Evolutionary conservation across 768 basidiomycete genomes (phyloP), one percentile per base, ranked within the genome.

Genomic region (Grammothele lineata): DNA sequence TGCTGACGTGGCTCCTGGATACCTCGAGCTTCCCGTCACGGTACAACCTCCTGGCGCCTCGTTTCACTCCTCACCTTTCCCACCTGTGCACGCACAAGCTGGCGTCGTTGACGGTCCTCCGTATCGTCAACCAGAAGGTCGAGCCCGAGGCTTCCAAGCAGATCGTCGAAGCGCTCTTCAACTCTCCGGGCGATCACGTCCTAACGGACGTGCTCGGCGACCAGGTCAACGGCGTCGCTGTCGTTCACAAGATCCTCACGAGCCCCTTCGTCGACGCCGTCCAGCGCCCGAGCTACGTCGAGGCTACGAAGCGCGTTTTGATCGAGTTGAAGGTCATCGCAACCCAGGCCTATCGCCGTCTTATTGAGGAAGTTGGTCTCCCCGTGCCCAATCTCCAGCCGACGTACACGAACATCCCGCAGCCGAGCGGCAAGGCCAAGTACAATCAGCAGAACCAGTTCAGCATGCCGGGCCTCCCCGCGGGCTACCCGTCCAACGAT

Each of bases 21-120:
- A 86, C 90, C 0, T 96, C 93, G 37, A 83, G 83, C 53, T 90
- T 99, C 73, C 90, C 91, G 2, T 93, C 92, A n/a, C 81, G 96
- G 36, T 99, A 96, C 73, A 84, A 86, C 48, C 73, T 99, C 40
- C 75, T 98, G 38, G 93, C 96, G 1, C 93, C 93, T 37, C 90
- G 95, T 40, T 95, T 99, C 68, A 92, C 92, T 0, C 92, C 96
- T 38, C 95, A 98, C 62, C 76, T 98, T 32, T 93, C 92, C 3
- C 94, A 98, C 66, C 76, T 98, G 48, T 97, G 94, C 73, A 96
- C 92, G 3, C 96, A 99, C 74, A 98, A 98, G 67, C 68, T 99
- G 58, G 95, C 96, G 0, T 96, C 93, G 2, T 75, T 94, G 55
- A 95, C 93, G 1, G 92, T 98, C 33, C 75, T 99, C 54, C 78